phyloP scores from a whole-genome alignment of 2,329 filamentous ascomycete species.

The Laburnicola sp. region DNA sequence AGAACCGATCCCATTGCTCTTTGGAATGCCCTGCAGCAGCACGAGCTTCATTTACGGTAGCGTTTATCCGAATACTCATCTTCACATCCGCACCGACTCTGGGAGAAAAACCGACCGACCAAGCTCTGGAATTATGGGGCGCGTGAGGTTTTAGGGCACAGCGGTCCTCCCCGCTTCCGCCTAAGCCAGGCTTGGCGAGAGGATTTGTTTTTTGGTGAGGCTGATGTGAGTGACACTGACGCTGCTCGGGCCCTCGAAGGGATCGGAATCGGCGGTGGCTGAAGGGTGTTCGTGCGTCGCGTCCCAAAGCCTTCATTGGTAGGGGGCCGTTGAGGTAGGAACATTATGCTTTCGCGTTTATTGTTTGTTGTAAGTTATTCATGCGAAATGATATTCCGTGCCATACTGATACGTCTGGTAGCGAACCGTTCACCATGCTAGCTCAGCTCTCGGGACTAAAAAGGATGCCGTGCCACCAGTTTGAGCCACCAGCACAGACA shows the following conservation, averaged over 20 bases:
- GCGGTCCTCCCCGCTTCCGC: conserved; percentile 42
- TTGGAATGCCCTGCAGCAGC: conserved; percentile 41
- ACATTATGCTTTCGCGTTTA: conserved; percentile 29
- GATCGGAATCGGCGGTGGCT: conserved; percentile 45
- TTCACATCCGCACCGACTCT: conserved; percentile 29
- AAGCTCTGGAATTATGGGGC: conserved; percentile 41
- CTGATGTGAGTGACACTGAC: conserved; percentile 44
- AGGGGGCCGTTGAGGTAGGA: conserved; percentile 27
- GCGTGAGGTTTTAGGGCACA: conserved; percentile 44
- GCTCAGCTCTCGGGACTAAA: conserved; percentile 34
- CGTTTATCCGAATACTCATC: conserved; percentile 46
- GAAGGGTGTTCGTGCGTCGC: conserved; percentile 45
- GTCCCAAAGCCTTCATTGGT: conserved; percentile 37
- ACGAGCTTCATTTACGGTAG: conserved; percentile 42
- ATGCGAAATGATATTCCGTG: conserved; percentile 36
- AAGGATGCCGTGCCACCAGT: conserved; percentile 33
- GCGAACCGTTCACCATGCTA: conserved; percentile 26
- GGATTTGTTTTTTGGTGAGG: conserved; percentile 43
- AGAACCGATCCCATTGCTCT: conserved; percentile 45
- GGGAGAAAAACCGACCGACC: conserved; percentile 25
- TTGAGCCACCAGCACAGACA: conserved; percentile 36
- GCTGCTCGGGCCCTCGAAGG: conserved; percentile 41
- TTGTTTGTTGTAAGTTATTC: conserved; percentile 33
- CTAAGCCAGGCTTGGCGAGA: conserved; percentile 36
- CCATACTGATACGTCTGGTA: conserved; percentile 32